These are phyloP conservation scores for Gaeumannomyces tritici DNA, from an alignment of 2,329 filamentous ascomycete species.

Conservation along the genomic window DNA sequence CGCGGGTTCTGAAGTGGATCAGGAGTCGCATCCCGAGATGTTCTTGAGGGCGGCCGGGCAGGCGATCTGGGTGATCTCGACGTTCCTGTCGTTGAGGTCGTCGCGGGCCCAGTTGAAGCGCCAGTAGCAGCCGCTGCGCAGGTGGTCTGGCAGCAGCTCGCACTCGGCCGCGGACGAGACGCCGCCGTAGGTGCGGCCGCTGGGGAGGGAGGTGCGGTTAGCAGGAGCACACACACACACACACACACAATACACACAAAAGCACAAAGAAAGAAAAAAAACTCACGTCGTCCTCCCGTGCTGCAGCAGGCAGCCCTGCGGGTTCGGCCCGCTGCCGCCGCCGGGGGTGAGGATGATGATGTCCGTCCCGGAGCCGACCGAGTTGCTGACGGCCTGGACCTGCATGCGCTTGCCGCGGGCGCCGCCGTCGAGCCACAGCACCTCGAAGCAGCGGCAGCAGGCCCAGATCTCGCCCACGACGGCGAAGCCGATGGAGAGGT, in stretches of 20 bases:
- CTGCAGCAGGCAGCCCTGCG: constrained; percentile 8
- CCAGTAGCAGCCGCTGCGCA: constrained; percentile 14
- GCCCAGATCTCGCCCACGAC: constrained; percentile 9
- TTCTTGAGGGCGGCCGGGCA: constrained; percentile 9
- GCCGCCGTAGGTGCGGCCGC: constrained; percentile 8
- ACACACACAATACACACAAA: too few relatives aligned
- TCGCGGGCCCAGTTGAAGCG: constrained; percentile 14
- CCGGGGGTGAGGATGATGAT: constrained; percentile 7
- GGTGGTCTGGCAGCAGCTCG: constrained; percentile 9
- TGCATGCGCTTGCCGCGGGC: constrained; percentile 13
- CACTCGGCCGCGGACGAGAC: constrained; percentile 9
- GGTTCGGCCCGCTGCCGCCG: constrained; percentile 8
- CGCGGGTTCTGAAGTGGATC: too few relatives aligned
- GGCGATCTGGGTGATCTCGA: constrained; percentile 9
- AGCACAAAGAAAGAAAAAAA: background rate
- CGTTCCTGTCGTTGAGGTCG: constrained; percentile 12
- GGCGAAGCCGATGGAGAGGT: constrained; percentile 13
- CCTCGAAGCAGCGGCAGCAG: constrained; percentile 15
- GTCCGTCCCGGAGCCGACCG: constrained; percentile 9
- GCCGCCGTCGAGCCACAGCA: constrained; percentile 11
- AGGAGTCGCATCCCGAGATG: constrained; percentile 12
- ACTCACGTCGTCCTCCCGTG: constrained; percentile 4
- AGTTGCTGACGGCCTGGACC: constrained; percentile 11
- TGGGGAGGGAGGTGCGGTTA: constrained; percentile 4
- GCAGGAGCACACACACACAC: too few relatives aligned